phyloP scores from a whole-genome alignment of 257 asterid species.

The Solanum bukasovii region DNA sequence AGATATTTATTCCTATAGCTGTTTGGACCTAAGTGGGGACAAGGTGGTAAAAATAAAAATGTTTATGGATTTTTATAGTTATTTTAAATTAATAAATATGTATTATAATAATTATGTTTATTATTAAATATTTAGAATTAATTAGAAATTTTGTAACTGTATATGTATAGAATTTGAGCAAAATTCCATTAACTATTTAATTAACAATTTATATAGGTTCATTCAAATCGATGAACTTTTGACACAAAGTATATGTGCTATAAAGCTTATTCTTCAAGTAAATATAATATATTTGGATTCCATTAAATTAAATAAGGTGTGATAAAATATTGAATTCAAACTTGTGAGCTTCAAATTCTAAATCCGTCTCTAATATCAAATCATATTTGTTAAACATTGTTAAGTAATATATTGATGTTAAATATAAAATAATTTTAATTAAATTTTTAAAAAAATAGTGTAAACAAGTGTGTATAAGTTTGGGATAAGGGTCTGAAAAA shows the following conservation, averaged over 20 bases:
- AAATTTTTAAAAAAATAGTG: neutral
- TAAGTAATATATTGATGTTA: neutral
- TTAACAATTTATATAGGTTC: neutral
- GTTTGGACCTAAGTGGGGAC: neutral
- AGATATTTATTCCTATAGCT: neutral
- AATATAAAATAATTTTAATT: neutral
- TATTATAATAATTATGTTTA: neutral
- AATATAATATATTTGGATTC: neutral
- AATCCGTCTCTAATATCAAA: neutral
- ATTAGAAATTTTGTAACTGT: neutral
- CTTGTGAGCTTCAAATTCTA: neutral
- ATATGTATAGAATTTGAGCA: neutral
- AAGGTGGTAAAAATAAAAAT: neutral
- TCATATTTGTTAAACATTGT: neutral
- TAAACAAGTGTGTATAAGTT: no score
- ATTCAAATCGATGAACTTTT: neutral
- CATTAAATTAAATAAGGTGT: neutral
- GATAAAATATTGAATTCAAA: neutral
- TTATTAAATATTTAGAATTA: neutral
- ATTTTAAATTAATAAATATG: neutral
- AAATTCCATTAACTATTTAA: no score
- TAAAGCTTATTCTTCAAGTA: neutral
- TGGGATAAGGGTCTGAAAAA: no score
- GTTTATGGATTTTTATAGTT: neutral
- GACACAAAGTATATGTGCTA: neutral